phyloP scores from a whole-genome alignment of 2,329 filamentous ascomycete genomes.

The Colletotrichum somersetense region DNA sequence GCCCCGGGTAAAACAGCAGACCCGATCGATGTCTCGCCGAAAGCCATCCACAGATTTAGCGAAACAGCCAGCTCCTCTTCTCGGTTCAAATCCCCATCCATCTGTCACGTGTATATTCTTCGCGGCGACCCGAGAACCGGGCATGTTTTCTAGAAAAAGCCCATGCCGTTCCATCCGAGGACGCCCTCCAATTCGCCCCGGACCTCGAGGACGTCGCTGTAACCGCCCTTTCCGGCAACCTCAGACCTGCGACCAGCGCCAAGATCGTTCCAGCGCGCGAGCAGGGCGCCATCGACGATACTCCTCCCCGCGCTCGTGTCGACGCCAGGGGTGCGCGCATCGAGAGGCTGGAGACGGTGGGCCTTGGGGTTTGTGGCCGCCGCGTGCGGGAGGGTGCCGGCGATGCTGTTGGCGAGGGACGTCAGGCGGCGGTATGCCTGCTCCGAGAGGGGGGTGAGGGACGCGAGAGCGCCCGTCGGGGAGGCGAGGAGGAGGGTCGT shows the following conservation, averaged over 20 bases:
- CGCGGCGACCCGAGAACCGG: background rate
- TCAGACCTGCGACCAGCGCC: slow-evolving; percentile 78
- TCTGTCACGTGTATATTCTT: background rate
- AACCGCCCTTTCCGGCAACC: slow-evolving; percentile 80
- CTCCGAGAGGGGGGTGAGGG: slow-evolving; percentile 84
- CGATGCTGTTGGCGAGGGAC: slow-evolving; percentile 83
- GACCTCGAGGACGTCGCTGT: slow-evolving; percentile 73
- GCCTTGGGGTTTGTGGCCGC: slow-evolving; percentile 87
- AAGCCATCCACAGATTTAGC: background rate
- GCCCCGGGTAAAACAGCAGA: background rate
- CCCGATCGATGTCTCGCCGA: slow-evolving; percentile 3
- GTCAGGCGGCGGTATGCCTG: slow-evolving; percentile 85
- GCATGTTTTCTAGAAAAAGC: slow-evolving; percentile 58
- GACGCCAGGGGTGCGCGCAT: slow-evolving; percentile 63
- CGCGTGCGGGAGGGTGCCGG: slow-evolving; percentile 79
- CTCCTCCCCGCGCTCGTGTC: slow-evolving; percentile 72
- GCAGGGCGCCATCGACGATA: slow-evolving; percentile 82
- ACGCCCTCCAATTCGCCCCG: slow-evolving; percentile 76
- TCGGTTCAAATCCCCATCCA: background rate
- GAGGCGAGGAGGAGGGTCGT: slow-evolving; percentile 75
- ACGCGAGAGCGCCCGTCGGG: slow-evolving; percentile 79
- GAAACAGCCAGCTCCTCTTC: slow-evolving; percentile 8
- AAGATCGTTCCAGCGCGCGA: slow-evolving; percentile 82
- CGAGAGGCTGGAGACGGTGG: slow-evolving; percentile 69
- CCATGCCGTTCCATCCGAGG: slow-evolving; percentile 73